A percentile compares a stretch with the other conserved stretches of the same genome.
Conservation (phyloP, 176 grass and related monocot genomes). For the Oryza nivara region DNA sequence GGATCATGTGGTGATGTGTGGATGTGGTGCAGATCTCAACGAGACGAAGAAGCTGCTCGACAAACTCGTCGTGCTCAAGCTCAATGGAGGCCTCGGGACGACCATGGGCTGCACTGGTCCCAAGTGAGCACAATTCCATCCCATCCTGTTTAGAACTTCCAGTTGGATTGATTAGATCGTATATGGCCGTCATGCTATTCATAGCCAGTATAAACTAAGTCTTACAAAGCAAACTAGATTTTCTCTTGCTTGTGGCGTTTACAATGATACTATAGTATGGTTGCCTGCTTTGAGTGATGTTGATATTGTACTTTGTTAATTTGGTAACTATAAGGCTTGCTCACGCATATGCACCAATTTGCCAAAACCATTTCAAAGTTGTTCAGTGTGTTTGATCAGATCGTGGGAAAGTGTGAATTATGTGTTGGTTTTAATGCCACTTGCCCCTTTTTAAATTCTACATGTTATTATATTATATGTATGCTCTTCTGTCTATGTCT, state of each 20-base stretch:
- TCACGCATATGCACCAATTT: neutral
- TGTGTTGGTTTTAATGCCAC: neutral
- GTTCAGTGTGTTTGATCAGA: neutral
- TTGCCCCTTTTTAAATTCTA: neutral
- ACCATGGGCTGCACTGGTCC: slow-evolving; percentile 99
- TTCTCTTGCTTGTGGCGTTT: slow-evolving; percentile 12
- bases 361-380: neutral
- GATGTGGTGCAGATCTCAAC: slow-evolving; percentile 65
- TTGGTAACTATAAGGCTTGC: neutral
- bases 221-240: neutral
- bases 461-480: neutral
- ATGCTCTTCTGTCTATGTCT: neutral
- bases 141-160: neutral
- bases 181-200: neutral
- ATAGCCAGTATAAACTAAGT: neutral
- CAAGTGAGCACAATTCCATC: slow-evolving; percentile 66
- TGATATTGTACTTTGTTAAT: slow-evolving; percentile 6
- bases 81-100: slow-evolving; percentile 95
- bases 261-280: neutral
- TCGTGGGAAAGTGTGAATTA: neutral
- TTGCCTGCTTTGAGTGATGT: slow-evolving; percentile 2
- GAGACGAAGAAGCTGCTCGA: slow-evolving; percentile 79
- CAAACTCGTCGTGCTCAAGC: slow-evolving; percentile 96
- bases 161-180: neutral
- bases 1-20: slow-evolving; percentile 37